Percentiles rank a stretch among this genome's conserved stretches.
Evolutionary conservation across 2,329 filamentous ascomycete genomes (phyloP).

Genomic region (Biscogniauxia mediterranea): DNA sequence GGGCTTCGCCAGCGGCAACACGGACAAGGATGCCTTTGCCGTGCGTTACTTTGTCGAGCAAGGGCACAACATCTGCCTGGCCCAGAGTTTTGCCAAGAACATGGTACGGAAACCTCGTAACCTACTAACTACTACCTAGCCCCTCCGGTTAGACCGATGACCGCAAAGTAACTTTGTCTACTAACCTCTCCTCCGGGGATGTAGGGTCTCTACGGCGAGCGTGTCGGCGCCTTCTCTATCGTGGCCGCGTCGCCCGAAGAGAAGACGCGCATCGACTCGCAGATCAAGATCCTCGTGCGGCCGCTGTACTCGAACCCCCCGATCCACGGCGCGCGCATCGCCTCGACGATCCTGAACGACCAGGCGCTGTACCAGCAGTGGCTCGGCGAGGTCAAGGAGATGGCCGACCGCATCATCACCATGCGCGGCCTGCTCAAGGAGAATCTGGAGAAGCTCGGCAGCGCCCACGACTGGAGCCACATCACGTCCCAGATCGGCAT

Average conservation of each 20-base stretch:
- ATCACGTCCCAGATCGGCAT: constrained; percentile 99
- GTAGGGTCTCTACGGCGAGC: constrained; percentile 95
- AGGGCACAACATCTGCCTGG: constrained; percentile 83
- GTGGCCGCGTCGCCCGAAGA: constrained; percentile 82
- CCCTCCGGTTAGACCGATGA: no score
- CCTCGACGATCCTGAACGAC: constrained; percentile 87
- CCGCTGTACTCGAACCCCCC: constrained; percentile 98
- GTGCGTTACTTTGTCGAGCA: constrained; percentile 90
- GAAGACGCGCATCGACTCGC: constrained; percentile 93
- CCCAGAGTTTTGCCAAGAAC: constrained; percentile 98
- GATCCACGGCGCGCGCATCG: constrained; percentile 92
- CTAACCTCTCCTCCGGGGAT: not conserved
- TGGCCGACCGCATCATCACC: constrained; percentile 98
- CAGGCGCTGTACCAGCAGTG: constrained; percentile 85
- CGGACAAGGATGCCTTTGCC: constrained; percentile 88
- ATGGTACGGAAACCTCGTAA: constrained; percentile 71
- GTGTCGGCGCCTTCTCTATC: constrained; percentile 93
- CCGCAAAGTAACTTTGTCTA: not conserved
- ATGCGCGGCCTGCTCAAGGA: constrained; percentile 94
- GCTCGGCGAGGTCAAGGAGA: constrained; percentile 94
- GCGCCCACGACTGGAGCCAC: constrained; percentile 97
- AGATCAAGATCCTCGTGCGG: constrained; percentile 97
- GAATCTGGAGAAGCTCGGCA: constrained; percentile 91
- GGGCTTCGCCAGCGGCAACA: constrained; percentile 91
- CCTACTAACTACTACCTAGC: no score